Percentiles rank a stretch among this genome's conserved stretches.
These are phyloP conservation scores for Deinandra increscens DNA, from an alignment of 129 eudicot genomes.

Conservation along the genomic window DNA sequence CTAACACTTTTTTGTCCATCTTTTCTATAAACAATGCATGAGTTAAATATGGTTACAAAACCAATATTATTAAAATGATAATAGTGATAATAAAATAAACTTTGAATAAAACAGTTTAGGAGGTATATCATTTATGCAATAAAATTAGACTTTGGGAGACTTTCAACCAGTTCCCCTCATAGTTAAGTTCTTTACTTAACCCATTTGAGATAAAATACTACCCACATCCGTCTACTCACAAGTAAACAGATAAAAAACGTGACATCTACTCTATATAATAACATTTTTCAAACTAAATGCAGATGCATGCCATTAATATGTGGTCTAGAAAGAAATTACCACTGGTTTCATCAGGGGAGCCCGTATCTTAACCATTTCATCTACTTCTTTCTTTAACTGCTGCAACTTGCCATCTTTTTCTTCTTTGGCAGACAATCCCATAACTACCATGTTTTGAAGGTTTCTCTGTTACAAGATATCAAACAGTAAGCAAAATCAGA, in stretches of 20 bases:
- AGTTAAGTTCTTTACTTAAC: not conserved
- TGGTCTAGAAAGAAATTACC: constrained; percentile 32
- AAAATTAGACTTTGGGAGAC: not conserved
- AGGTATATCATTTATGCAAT: not conserved
- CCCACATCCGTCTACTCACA: not conserved
- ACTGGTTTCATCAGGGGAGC: constrained; percentile 52
- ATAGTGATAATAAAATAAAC: not conserved
- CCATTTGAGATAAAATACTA: not conserved
- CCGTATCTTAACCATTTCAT: constrained; percentile 70
- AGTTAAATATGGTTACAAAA: not conserved
- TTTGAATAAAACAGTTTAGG: not conserved
- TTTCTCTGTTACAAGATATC: constrained; percentile 61
- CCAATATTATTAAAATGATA: not conserved
- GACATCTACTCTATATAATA: not conserved
- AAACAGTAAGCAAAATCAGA: not conserved
- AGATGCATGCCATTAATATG: constrained; percentile 19
- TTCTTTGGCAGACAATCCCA: constrained; percentile 74
- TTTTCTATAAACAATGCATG: not conserved
- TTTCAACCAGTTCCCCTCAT: not conserved
- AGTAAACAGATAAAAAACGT: not conserved
- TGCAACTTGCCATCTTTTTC: constrained; percentile 80
- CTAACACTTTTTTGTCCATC: not conserved
- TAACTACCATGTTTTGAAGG: constrained; percentile 61
- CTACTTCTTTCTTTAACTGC: constrained; percentile 77
- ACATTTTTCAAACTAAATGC: not conserved